A percentile compares a stretch with the other conserved stretches of the same genome.
These are phyloP conservation scores for Penicillium thymicola DNA, from an alignment of 2,329 filamentous ascomycete genomes.

Conservation along the genomic window DNA sequence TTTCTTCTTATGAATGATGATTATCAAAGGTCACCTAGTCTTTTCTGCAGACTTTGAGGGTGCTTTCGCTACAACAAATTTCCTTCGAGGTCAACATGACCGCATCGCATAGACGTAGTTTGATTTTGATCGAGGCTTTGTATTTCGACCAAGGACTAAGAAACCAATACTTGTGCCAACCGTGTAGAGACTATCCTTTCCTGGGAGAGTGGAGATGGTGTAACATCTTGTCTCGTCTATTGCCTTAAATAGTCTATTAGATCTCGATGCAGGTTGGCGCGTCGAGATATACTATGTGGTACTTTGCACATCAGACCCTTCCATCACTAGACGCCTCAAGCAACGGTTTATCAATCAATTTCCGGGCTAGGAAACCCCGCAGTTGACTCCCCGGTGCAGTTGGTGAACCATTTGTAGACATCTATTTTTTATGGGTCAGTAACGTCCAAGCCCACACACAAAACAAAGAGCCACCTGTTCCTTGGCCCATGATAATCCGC, in stretches of 20 bases:
- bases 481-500: background rate
- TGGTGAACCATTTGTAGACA: background rate
- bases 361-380: background rate
- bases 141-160: background rate
- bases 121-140: background rate
- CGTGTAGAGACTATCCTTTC: too few species aligned
- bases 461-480: background rate
- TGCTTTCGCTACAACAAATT: constrained; percentile 7
- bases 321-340: background rate
- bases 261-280: background rate
- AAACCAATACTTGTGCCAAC: background rate
- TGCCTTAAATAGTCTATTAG: background rate
- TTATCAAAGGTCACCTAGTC: constrained; percentile 12
- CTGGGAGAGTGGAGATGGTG: too few species aligned
- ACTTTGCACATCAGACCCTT: too few species aligned
- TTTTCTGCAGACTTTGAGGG: constrained; percentile 1
- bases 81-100: background rate
- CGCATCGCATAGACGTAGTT: background rate
- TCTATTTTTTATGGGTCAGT: background rate
- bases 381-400: background rate
- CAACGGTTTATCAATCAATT: background rate
- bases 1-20: constrained; percentile 21
- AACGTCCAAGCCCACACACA: background rate
- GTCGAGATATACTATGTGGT: background rate
- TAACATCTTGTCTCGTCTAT: background rate